Base-by-base conservation (phyloP, 2,329 filamentous ascomycete species). In the Ceratocystiopsis brevicomis region DNA sequence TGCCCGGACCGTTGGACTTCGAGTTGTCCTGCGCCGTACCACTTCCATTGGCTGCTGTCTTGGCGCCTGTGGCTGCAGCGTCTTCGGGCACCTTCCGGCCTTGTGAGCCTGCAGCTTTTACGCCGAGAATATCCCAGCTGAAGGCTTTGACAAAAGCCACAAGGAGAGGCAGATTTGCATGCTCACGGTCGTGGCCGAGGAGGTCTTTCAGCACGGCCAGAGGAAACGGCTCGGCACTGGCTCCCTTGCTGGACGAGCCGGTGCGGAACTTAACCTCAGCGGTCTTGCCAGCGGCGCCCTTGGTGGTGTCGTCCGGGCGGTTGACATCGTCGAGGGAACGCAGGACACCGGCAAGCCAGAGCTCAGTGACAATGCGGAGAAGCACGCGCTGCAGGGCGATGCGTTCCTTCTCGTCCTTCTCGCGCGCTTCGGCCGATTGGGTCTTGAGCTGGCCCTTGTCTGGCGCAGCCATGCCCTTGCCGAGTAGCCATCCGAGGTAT, bases 201-300 rank as follows among this genome's bases (percentile, higher is more conserved):
- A 98, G 72, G 57, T 98, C 92, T 62, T 98, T 98, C 37, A 98
- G 66, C n/a, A 96, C 88, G 58, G 98, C 90, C 17, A 98, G 67
- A 4, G 92, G 92, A 52, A 98, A 96, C 0, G 90, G 90, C 50
- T 98, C 90, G 2, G 84, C 73, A 47, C 81, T 77, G 37, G 71
- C 75, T 25, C 71, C 69, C 50, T 76, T 75, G 46, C 76, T 73
- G 42, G 64, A 61, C 19, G 68, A 67, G 36, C 61, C 57, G 11
- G 66, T 55, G 47, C 73, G 72, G 52, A 63, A 67, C 65, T 68
- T 81, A 48, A 62, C 59, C 52, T 71, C 75, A 39, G 65, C 72
- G 8, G 68, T 62, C 59, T 87, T 93, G 34, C 71, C 65, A 37
- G 73, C 65, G 3, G 66, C 66, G 59, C 68, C 71, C 59, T 69